Evolutionary conservation across 2,329 filamentous ascomycete species (phyloP), one percentile per base, ranked within the genome.

Genomic region (Beauveria sp.): DNA sequence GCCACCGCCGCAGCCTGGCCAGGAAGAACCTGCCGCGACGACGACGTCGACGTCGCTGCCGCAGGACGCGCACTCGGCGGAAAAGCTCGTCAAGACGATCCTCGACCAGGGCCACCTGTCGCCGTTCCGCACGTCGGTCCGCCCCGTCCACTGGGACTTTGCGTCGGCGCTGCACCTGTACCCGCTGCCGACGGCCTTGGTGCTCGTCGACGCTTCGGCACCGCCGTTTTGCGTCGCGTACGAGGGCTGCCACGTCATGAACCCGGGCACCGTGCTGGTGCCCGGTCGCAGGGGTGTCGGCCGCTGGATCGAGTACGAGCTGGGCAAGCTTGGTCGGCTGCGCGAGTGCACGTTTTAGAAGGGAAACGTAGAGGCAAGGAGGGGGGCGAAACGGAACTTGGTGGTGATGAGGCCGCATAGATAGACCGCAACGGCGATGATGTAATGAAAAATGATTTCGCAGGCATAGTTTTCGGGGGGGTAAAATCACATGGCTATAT

Each of bases 161-260:
- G 86, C 87, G 0, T 80, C 84, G 5, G 78, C 89, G 3, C 74
- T 97, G 65, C 88, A 91, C 59, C 76, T 99, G 24, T 97, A 97
- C 72, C 94, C 93, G 9, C 75, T 97, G 30, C 94, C 94, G 2
- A 93, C 90, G 22, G 86, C 90, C 1, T 78, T 97, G 69, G 84
- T 96, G 18, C 76, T 99, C 4, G 87, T 91, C 2, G 94, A 99
- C 74, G 80, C 88, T 0, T 90, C 92, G 47, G 87, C 88, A 10
- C 87, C 90, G 16, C 82, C 91, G 0, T 99, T 96, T 69, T 89
- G 88, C 59, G 79, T 97, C 65, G 96, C 90, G 16, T 97, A 97
- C 70, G 93, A 96, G 73, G 93, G 92, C 0, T 97, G 94, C 70
- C 90, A 94, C 76, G 92, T 97, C 40, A 87, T 99, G 83, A 99